Evolutionary conservation across 805 yeast genomes (phyloP).

Genomic region (Geotrichum ghanense): DNA sequence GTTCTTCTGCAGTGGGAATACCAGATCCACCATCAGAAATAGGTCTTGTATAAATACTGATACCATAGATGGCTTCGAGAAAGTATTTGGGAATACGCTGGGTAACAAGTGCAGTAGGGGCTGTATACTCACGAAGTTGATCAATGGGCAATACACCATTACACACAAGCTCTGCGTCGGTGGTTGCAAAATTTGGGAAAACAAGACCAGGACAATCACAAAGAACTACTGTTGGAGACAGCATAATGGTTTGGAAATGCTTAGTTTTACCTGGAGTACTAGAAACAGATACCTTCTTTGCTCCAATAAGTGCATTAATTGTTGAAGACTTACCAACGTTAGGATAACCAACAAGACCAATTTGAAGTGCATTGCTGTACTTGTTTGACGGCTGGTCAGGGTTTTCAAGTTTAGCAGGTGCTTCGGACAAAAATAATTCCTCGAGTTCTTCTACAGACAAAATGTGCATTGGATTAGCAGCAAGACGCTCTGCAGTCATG

Average conservation of each 20-base stretch:
- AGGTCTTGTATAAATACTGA: conserved; percentile 66
- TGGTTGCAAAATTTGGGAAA: conserved; percentile 93
- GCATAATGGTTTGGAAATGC: conserved; percentile 91
- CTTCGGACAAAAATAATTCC: conserved; percentile 57
- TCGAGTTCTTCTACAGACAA: conserved; percentile 79
- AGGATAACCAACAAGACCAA: conserved; percentile 97
- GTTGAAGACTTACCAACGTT: conserved; percentile 97
- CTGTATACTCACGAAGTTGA: conserved; percentile 84
- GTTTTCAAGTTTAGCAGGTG: conserved; percentile 38
- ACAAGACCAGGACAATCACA: conserved; percentile 99
- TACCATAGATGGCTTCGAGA: conserved; percentile 88
- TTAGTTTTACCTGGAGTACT: conserved; percentile 98
- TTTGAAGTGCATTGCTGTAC: conserved; percentile 42
- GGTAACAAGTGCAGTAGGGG: conserved; percentile 77
- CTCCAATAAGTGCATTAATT: conserved; percentile 89
- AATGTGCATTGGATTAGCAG: conserved; percentile 48
- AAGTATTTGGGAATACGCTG: conserved; percentile 81
- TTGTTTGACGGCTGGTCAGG: conserved; percentile 46
- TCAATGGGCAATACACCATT: conserved; percentile 98
- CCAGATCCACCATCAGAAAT: conserved; percentile 85
- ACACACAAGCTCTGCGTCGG: conserved; percentile 93
- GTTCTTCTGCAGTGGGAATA: conserved; percentile 74
- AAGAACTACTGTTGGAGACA: conserved; percentile 70
- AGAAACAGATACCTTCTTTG: conserved; percentile 96
- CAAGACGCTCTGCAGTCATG: conserved; percentile 14